A percentile compares a stretch with the other conserved stretches of the same genome.
These are phyloP conservation scores for Tolypocladium guangdongense DNA, from an alignment of 2,329 filamentous ascomycete species.

Conservation along the genomic window DNA sequence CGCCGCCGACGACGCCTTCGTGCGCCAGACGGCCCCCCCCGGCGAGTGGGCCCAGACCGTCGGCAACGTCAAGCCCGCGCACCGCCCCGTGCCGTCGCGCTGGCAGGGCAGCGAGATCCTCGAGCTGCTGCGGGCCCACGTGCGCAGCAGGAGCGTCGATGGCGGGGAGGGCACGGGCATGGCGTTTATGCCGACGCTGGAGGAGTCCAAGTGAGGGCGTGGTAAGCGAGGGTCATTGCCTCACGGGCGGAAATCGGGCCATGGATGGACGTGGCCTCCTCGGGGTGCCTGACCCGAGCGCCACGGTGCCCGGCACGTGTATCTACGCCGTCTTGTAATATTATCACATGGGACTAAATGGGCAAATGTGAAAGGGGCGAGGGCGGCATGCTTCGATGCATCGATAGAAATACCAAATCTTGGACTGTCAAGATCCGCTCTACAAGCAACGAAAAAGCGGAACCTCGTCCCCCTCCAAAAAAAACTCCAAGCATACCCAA, in stretches of 20 bases:
- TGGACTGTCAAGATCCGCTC: neutral
- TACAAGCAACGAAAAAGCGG: neutral
- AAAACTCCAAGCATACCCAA: neutral
- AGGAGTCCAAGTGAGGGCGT: slow-evolving; percentile 1
- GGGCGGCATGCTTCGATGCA: neutral
- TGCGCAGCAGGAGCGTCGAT: slow-evolving; percentile 45
- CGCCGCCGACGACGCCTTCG: slow-evolving; percentile 13
- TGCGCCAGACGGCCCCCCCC: slow-evolving; percentile 23
- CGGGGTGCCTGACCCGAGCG: neutral
- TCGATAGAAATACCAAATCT: neutral
- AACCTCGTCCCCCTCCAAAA: neutral
- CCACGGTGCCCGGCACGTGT: neutral
- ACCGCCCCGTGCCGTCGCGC: slow-evolving; percentile 74
- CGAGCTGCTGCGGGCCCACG: slow-evolving; percentile 66
- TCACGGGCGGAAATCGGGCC: neutral
- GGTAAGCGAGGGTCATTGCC: neutral
- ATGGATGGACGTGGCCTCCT: neutral
- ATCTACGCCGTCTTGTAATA: neutral
- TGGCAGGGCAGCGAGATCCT: slow-evolving; percentile 82
- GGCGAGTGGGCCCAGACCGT: slow-evolving; percentile 97
- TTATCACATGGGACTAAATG: neutral
- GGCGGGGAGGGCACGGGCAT: slow-evolving; percentile 33
- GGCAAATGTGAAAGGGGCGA: neutral
- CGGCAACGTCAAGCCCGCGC: slow-evolving; percentile 87
- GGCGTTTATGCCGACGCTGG: slow-evolving; percentile 46